Evolutionary conservation across 1,284 basidiomycete genomes (phyloP).

Genomic region (Heterobasidion occidentale): DNA sequence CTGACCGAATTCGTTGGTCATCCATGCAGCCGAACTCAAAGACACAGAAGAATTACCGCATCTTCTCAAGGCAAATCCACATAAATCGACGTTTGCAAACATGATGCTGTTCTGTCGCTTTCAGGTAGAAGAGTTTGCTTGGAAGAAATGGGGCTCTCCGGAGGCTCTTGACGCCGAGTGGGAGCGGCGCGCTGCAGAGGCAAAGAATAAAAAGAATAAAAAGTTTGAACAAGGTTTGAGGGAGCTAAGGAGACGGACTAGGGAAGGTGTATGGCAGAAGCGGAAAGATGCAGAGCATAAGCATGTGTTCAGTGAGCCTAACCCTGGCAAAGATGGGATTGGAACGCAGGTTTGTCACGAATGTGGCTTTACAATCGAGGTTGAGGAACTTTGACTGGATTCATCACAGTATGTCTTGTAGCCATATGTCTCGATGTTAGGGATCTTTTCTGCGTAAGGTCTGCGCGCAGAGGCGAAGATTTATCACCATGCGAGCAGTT

Average conservation of each 20-base stretch:
- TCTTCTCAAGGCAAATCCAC: slow-evolving; percentile 92
- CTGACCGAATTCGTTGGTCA: not conserved
- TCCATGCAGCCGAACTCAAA: slow-evolving; percentile 71
- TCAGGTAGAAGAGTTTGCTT: slow-evolving; percentile 96
- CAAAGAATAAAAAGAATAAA: slow-evolving; percentile 87
- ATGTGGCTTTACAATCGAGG: slow-evolving; percentile 84
- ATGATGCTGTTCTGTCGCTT: slow-evolving; percentile 98
- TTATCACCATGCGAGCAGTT: too few relatives aligned
- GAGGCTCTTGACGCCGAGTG: slow-evolving; percentile 90
- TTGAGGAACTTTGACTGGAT: slow-evolving; percentile 60
- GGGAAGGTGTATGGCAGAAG: slow-evolving; percentile 86
- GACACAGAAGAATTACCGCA: slow-evolving; percentile 93
- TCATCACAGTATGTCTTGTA: not conserved
- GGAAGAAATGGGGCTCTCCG: slow-evolving; percentile 95
- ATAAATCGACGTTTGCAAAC: slow-evolving; percentile 94
- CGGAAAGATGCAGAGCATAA: slow-evolving; percentile 82
- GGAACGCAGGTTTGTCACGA: slow-evolving; percentile 72
- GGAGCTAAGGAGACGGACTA: slow-evolving; percentile 78
- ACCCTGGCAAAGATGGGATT: slow-evolving; percentile 42
- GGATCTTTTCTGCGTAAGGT: not conserved
- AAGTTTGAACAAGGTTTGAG: slow-evolving; percentile 86
- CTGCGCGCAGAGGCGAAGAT: not conserved
- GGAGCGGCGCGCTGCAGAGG: slow-evolving; percentile 70
- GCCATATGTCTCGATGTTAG: not conserved
- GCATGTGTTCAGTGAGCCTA: slow-evolving; percentile 68